phyloP scores from a whole-genome alignment of 2,329 filamentous ascomycete genomes.

The Fusarium pseudonygamai region DNA sequence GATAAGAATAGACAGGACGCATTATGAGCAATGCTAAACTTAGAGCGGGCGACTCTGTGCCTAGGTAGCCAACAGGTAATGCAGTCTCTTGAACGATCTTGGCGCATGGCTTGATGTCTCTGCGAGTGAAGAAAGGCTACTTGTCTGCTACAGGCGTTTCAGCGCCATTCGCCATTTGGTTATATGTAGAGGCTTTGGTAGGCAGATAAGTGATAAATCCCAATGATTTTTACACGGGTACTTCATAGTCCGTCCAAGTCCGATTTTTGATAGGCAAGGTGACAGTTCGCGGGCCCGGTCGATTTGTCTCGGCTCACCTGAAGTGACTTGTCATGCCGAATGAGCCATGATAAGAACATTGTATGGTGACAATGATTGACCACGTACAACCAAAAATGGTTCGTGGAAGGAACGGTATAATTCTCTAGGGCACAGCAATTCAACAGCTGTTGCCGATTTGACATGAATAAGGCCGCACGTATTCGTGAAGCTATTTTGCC shows the following conservation, averaged over 20 bases:
- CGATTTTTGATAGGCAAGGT: slow-evolving; percentile 2
- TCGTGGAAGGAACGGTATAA: background rate
- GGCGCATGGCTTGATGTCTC: background rate
- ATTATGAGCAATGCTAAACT: background rate
- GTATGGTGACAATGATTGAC: background rate
- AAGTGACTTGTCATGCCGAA: slow-evolving; percentile 12
- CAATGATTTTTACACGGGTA: background rate
- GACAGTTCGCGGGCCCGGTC: slow-evolving; percentile 1
- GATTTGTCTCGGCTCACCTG: slow-evolving; percentile 11
- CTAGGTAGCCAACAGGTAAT: background rate
- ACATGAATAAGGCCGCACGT: background rate
- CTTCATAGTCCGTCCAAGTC: slow-evolving; percentile 2
- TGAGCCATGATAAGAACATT: slow-evolving; percentile 9
- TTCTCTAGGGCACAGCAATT: background rate
- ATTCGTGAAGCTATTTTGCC: slow-evolving; percentile 6
- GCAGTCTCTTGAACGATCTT: background rate
- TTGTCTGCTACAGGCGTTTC: background rate
- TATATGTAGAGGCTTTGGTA: background rate
- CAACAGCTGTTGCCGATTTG: background rate
- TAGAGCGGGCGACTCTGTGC: background rate
- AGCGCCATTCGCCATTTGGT: background rate
- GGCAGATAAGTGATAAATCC: background rate
- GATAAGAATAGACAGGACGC: background rate
- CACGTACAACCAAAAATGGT: background rate
- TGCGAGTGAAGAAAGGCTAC: background rate